These are phyloP conservation scores for Aspergillus versicolor DNA, from an alignment of 2,329 filamentous ascomycete species.

Conservation along the genomic window DNA sequence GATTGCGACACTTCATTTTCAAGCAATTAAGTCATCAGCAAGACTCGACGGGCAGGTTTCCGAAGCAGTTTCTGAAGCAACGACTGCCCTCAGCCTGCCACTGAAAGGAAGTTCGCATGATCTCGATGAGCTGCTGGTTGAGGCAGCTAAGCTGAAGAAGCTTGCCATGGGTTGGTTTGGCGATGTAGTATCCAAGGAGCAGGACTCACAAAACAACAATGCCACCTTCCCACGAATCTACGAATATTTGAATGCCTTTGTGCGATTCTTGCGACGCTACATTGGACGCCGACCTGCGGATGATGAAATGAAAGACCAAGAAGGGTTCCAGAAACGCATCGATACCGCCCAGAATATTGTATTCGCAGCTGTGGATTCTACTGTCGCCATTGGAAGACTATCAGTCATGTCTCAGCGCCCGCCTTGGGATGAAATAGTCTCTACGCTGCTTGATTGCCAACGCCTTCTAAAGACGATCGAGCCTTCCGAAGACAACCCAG, in stretches of 20 bases:
- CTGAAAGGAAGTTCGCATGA: slow-evolving; percentile 41
- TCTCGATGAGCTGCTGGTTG: slow-evolving; percentile 45
- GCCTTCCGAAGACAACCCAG: slow-evolving; percentile 14
- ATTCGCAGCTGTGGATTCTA: slow-evolving; percentile 42
- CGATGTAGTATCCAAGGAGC: slow-evolving; percentile 27
- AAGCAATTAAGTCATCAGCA: slow-evolving; percentile 26
- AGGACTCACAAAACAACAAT: slow-evolving; percentile 16
- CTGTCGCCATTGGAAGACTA: slow-evolving; percentile 39
- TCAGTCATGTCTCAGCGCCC: slow-evolving; percentile 37
- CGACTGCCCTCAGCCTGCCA: slow-evolving; percentile 33
- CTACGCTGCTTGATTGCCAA: slow-evolving; percentile 37
- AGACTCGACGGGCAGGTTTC: slow-evolving; percentile 21
- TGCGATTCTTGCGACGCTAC: slow-evolving; percentile 43
- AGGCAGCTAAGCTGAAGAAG: slow-evolving; percentile 45
- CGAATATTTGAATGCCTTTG: slow-evolving; percentile 40
- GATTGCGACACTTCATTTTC: slow-evolving; percentile 38
- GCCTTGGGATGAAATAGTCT: slow-evolving; percentile 38
- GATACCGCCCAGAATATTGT: slow-evolving; percentile 36
- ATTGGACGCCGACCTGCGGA: slow-evolving; percentile 33
- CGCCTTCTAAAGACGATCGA: slow-evolving; percentile 35
- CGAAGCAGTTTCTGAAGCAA: slow-evolving; percentile 16
- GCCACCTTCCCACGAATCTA: slow-evolving; percentile 28
- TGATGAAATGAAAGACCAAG: slow-evolving; percentile 27
- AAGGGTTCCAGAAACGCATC: slow-evolving; percentile 33
- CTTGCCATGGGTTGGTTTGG: slow-evolving; percentile 38